phyloP scores from a whole-genome alignment of 495 filamentous ascomycete species.

The Hypoxylon lienhwacheense region DNA sequence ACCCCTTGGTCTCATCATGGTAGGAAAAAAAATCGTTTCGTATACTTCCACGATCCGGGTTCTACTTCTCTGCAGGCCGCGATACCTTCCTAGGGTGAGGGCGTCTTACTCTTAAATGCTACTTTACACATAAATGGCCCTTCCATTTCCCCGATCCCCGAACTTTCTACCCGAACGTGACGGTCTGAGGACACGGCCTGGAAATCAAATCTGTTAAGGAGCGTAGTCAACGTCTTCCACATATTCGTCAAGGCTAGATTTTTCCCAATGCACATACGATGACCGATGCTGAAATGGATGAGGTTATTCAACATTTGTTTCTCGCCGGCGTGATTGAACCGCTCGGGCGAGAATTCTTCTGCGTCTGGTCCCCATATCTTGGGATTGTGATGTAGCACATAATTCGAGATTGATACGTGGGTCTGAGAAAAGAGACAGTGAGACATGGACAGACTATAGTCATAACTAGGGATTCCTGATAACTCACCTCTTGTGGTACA shows the following conservation, averaged over 20 bases:
- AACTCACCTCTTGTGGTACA: neutral
- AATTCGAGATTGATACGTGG: neutral
- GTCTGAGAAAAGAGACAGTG: neutral
- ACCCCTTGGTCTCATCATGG: too few relatives aligned
- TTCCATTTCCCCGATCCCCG: neutral
- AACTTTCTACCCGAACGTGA: neutral
- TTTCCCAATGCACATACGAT: constrained; percentile 1
- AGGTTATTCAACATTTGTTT: neutral
- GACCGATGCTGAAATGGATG: neutral
- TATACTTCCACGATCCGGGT: too few relatives aligned
- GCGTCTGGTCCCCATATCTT: neutral
- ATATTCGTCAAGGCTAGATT: neutral
- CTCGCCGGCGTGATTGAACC: neutral
- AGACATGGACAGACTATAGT: neutral
- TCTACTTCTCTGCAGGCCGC: too few relatives aligned
- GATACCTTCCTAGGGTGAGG: too few relatives aligned
- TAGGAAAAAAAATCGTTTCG: too few relatives aligned
- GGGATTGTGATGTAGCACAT: neutral
- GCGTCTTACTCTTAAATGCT: neutral
- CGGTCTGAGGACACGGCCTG: neutral
- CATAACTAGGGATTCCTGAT: neutral
- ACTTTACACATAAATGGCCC: neutral
- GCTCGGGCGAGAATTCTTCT: neutral
- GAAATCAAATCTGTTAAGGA: neutral
- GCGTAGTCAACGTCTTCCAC: neutral